Base-by-base conservation (phyloP, 495 filamentous ascomycete genomes). In the Chaetomium cochliodes region DNA sequence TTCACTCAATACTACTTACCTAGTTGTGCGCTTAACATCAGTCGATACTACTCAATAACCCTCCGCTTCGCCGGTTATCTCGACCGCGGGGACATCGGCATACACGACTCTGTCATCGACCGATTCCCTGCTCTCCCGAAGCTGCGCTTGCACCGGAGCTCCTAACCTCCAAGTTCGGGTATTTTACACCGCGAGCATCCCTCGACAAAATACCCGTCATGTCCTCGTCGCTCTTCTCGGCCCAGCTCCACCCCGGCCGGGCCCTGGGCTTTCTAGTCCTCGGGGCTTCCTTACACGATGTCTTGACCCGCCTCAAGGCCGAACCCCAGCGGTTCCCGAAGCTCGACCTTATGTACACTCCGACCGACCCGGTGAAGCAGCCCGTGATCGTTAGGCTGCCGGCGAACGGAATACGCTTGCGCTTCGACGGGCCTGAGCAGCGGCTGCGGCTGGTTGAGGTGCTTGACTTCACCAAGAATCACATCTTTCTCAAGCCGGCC, bases 381-480 rank as follows among this genome's bases (percentile, higher is more conserved):
- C 90, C 91, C 1, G 82, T 96, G 23, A 73, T 90, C 41, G 71
- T 98, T 33, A 82, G 80, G 44, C 85, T 97, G 13, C 90, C 92
- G 12, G 82, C 83, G 7, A 97, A 97, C 76, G 94, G 94, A 22
- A 69, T 98, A 28, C 90, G 93, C 15, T 78, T 98, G 55, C 91
- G 90, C 28, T 98, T 98, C 69, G 94, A 98, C 72, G 94, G 93
- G 0, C 87, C 92, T 3, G 92, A 97, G 69, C 94, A 98, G 77
- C 85, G 93, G 49, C 80, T 98, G 18, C 89, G 94, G 1, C 75
- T 98, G 56, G 91, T 98, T 70, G 94, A 98, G 74, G 83, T 97
- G 22, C 76, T 91, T 23, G 92, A 98, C 72, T 98, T 98, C 66
- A 86, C 88, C n/a, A 93, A 92, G 73, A 90, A 85, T 42, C 84